Evolutionary conservation across 78 protist species (phyloP).

Genomic region (Chrysochromulina parva): DNA sequence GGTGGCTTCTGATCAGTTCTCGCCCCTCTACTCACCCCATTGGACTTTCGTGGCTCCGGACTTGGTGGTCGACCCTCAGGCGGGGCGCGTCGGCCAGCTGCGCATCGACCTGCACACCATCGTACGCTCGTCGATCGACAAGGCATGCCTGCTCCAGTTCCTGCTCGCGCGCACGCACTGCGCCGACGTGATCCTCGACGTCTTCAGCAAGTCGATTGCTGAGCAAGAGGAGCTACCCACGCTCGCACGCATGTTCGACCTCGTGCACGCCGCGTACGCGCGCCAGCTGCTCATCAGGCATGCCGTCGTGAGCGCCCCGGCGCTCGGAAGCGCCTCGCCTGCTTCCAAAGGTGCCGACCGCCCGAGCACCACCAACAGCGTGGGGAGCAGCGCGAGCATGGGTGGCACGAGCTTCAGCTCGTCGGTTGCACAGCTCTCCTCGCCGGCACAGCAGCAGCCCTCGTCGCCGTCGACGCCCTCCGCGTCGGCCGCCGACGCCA

Average conservation of each 20-base stretch:
- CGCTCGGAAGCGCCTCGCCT: too few relatives aligned
- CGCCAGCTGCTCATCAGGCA: too few relatives aligned
- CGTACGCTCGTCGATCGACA: not conserved
- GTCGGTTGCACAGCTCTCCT: too few relatives aligned
- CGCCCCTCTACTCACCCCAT: not conserved
- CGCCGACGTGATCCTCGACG: not conserved
- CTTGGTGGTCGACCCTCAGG: not conserved
- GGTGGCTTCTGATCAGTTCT: not conserved
- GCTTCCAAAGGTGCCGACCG: too few relatives aligned
- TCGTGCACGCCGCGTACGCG: not conserved
- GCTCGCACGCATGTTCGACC: not conserved
- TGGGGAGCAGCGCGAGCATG: too few relatives aligned
- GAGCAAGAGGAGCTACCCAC: not conserved
- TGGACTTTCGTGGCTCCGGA: not conserved
- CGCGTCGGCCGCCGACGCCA: too few relatives aligned
- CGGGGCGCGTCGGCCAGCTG: slow-evolving; percentile 1
- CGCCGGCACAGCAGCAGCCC: too few relatives aligned
- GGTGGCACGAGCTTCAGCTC: too few relatives aligned
- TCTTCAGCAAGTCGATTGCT: not conserved
- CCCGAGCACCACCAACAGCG: too few relatives aligned
- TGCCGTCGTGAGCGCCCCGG: too few relatives aligned
- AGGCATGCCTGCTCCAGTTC: not conserved
- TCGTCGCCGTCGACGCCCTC: too few relatives aligned
- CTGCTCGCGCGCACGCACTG: not conserved
- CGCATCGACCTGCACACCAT: not conserved